Evolutionary conservation across 441 rosid genomes (phyloP).

Genomic region (Pelargonium myrrhifolium): DNA sequence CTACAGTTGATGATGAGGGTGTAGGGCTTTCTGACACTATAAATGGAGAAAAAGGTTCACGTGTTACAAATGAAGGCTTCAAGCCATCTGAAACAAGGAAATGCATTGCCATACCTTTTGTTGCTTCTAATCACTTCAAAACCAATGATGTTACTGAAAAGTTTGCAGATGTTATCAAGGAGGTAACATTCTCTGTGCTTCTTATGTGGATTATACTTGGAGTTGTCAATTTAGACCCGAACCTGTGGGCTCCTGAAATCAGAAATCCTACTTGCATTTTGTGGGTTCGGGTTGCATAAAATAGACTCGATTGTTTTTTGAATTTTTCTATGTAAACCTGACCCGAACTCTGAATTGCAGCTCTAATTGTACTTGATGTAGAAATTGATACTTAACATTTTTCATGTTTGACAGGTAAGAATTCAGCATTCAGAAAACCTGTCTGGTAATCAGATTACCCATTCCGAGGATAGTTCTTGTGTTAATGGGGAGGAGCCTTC

Average conservation of each 20-base stretch:
- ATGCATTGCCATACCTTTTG: slow-evolving; percentile 67
- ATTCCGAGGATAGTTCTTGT: slow-evolving; percentile 23
- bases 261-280: too few relatives aligned
- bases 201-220: slow-evolving; percentile 14
- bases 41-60: background rate
- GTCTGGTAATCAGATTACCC: slow-evolving; percentile 24
- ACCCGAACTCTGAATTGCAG: too few relatives aligned
- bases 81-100: slow-evolving; percentile 29
- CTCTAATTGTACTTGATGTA: background rate
- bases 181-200: slow-evolving; percentile 40
- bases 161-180: slow-evolving; percentile 44
- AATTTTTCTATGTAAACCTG: too few relatives aligned
- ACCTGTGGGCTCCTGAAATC: too few relatives aligned
- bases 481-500: slow-evolving; percentile 26
- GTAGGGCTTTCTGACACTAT: slow-evolving; percentile 22
- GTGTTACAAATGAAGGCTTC: background rate
- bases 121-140: slow-evolving; percentile 49
- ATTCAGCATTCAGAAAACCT: slow-evolving; percentile 28
- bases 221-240: background rate
- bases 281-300: too few relatives aligned
- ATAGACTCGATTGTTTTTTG: too few relatives aligned
- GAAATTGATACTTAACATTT: slow-evolving; percentile 17
- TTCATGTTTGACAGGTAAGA: slow-evolving; percentile 44
- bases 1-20: slow-evolving; percentile 35
- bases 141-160: slow-evolving; percentile 38